Evolutionary conservation across 2,329 filamentous ascomycete genomes (phyloP).

Genomic region (Pseudocercospora pini-densiflorae): DNA sequence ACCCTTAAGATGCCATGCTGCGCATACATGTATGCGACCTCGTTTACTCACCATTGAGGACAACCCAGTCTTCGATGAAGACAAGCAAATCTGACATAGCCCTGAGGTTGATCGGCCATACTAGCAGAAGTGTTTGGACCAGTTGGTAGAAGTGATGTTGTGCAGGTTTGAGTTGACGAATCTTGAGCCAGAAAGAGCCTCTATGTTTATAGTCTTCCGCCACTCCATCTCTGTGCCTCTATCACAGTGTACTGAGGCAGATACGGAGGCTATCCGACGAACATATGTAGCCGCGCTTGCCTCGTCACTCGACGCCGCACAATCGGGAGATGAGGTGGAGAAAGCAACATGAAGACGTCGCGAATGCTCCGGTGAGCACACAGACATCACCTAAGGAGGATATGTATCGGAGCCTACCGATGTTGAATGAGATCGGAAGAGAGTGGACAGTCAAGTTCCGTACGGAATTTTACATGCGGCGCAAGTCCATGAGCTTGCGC

Average conservation of each 20-base stretch:
- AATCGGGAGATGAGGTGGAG: conserved; percentile 14
- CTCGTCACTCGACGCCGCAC: conserved; percentile 6
- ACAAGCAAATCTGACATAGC: conserved; percentile 27
- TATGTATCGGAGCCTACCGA: background rate
- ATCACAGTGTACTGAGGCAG: background rate
- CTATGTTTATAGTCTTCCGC: background rate
- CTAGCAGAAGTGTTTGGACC: background rate
- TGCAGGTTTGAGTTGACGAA: background rate
- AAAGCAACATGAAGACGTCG: background rate
- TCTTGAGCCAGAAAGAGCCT: background rate
- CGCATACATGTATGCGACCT: background rate
- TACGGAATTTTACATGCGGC: background rate
- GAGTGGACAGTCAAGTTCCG: background rate
- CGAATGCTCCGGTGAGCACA: background rate
- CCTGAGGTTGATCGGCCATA: conserved; percentile 13
- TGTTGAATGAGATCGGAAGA: background rate
- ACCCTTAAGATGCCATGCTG: background rate
- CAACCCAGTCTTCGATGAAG: conserved; percentile 21
- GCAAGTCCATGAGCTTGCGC: background rate
- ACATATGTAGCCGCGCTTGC: background rate
- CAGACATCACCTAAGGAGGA: background rate
- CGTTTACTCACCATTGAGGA: conserved; percentile 7
- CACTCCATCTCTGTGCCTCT: background rate
- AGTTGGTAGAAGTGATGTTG: background rate
- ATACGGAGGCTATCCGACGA: background rate